Conservation (phyloP, 805 yeast species). For the Saturnispora sekii region DNA sequence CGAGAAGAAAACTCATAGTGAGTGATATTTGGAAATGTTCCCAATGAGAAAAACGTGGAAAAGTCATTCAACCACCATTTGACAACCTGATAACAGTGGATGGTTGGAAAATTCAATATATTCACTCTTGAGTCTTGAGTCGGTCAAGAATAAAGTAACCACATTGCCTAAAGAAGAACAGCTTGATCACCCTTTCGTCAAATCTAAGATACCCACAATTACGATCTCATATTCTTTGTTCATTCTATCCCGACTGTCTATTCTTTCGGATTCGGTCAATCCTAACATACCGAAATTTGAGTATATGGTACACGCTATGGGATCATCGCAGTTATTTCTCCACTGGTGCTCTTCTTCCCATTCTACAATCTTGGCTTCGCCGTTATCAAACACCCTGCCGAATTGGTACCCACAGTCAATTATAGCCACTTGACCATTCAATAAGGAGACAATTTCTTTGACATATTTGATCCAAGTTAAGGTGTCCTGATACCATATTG, state of each 20-base stretch:
- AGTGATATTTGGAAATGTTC: too few species aligned
- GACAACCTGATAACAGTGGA: too few species aligned
- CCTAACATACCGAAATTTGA: slow-evolving; percentile 1
- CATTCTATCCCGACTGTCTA: too few species aligned
- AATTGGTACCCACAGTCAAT: slow-evolving; percentile 13
- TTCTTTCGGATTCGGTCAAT: too few species aligned
- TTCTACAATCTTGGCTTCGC: slow-evolving; percentile 3
- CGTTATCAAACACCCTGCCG: background rate
- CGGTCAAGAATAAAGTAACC: background rate
- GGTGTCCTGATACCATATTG: slow-evolving; percentile 1
- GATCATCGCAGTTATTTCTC: background rate
- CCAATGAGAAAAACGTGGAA: too few species aligned
- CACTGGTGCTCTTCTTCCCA: slow-evolving; percentile 6
- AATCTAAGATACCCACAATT: too few species aligned
- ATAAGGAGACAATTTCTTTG: background rate
- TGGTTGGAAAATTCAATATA: too few species aligned
- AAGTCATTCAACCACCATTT: too few species aligned
- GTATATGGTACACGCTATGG: slow-evolving; percentile 1
- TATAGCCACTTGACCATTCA: background rate
- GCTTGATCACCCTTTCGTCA: too few species aligned
- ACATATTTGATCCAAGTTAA: slow-evolving; percentile 1
- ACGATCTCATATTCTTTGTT: too few species aligned
- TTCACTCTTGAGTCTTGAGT: too few species aligned
- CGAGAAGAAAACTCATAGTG: background rate
- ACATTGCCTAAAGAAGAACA: too few species aligned